Evolutionary conservation across 148 eudicot genomes (phyloP).

Genomic region (Euryodendron excelsum): DNA sequence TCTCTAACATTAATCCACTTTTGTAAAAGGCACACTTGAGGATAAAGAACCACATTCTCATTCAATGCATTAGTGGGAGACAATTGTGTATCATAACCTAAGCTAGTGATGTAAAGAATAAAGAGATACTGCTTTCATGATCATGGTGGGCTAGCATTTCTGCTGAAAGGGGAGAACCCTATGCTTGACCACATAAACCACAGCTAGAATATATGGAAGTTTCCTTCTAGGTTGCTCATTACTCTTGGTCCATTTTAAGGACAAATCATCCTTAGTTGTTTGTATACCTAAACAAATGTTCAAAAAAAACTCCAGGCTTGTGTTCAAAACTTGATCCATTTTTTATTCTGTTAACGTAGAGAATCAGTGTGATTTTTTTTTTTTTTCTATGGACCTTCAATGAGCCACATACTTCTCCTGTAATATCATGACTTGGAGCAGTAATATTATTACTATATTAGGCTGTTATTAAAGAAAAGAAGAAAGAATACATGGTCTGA

Average conservation of each 20-base stretch:
- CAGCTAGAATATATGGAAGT: too few relatives aligned
- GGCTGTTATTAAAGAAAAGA: background rate
- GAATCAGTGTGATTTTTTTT: background rate
- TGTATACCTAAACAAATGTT: too few relatives aligned
- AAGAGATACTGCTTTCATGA: background rate
- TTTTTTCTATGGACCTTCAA: background rate
- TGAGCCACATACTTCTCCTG: background rate
- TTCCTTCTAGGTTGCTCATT: background rate
- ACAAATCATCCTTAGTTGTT: too few relatives aligned
- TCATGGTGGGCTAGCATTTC: background rate
- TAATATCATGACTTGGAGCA: background rate
- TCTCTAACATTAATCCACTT: constrained; percentile 9
- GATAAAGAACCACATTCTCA: constrained; percentile 17
- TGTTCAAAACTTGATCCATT: too few relatives aligned
- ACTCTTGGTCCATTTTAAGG: background rate
- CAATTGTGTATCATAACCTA: background rate
- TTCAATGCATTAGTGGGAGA: constrained; percentile 3
- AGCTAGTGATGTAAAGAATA: constrained; percentile 6
- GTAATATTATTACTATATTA: background rate
- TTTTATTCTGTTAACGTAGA: too few relatives aligned
- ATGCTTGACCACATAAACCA: constrained; percentile 4
- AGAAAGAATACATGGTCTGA: background rate
- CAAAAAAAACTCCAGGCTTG: too few relatives aligned
- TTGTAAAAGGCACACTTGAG: background rate
- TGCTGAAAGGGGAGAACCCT: background rate